Evolutionary conservation across 345 rosid species (phyloP), one percentile per base, ranked within the genome.

Genomic region (Salix suchowensis): DNA sequence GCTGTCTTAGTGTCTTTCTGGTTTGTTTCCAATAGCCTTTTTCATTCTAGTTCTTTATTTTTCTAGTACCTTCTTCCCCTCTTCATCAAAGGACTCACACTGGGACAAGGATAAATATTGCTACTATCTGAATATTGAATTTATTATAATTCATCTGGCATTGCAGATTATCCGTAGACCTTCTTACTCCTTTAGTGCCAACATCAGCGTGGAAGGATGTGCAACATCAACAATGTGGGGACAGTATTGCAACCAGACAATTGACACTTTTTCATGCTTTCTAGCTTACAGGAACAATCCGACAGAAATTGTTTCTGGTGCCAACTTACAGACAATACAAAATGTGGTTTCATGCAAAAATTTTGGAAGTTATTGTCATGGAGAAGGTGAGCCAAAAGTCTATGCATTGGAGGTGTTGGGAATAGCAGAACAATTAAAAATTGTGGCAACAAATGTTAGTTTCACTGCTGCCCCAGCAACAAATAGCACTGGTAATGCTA

Each of bases 161-260:
- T 76, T 82, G 77, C 91, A 96, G 99, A 96, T 91, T 78, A 77
- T 86, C 77, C 89, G 96, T 52, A 88, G 90, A 42, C 79, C 88
- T 32, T 65, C 92, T 2, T 93, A 88, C 82, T 90, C 93, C 65
- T 96, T 96, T 76, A 88, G 89, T 73, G 94, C 90, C 77, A 91
- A 92, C 78, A 85, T 96, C 71, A 93, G 86, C 37, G 93, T 96
- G 60, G 93, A 91, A 88, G 99, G 98, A 77, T 96, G 99, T 80
- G 80, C 76, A 78, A 82, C 88, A 61, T 86, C 92, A 77, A 85
- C 86, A 52, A 85, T 86, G 90, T 89, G 88, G 91, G 98, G 98
- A 15, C 92, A 86, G 82, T 88, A 80, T 77, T 95, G 98, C 90
- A 91, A 93, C 87, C 92, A 89, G 85, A 91, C 94, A 23, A 79